phyloP scores from a whole-genome alignment of 352 stramenopile genomes.

The Globisporangium nunn region DNA sequence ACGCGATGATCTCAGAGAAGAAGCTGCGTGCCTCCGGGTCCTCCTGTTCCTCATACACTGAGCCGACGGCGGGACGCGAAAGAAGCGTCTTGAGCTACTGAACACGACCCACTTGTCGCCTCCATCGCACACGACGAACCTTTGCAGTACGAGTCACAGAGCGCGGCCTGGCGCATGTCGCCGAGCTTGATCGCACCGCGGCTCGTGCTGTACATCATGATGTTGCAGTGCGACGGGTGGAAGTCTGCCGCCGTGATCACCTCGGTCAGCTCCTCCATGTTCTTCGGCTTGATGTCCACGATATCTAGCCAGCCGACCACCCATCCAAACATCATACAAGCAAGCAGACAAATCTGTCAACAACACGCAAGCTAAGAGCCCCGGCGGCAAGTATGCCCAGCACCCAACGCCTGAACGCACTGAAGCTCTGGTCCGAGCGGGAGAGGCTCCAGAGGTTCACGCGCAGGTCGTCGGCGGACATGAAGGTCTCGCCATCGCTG shows the following conservation, averaged over 20 bases:
- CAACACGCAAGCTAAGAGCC: no score
- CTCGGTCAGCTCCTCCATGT: slow-evolving; percentile 96
- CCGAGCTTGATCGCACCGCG: slow-evolving; percentile 89
- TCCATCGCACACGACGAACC: slow-evolving; percentile 14
- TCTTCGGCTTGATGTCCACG: slow-evolving; percentile 94
- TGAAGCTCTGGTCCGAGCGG: slow-evolving; percentile 87
- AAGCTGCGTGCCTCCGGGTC: slow-evolving; percentile 85
- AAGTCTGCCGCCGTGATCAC: slow-evolving; percentile 94
- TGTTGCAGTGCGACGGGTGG: slow-evolving; percentile 90
- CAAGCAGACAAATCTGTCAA: neutral
- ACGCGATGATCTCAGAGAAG: slow-evolving; percentile 95
- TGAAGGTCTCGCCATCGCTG: slow-evolving; percentile 93
- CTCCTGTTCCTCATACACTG: slow-evolving; percentile 80
- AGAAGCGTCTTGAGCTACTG: no score
- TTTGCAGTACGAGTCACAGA: slow-evolving; percentile 84
- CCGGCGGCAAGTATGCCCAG: neutral
- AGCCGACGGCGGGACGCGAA: no score
- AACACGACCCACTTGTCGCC: neutral
- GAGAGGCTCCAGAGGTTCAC: slow-evolving; percentile 96
- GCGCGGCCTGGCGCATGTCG: slow-evolving; percentile 87
- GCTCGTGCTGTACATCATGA: slow-evolving; percentile 95
- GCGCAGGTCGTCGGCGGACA: slow-evolving; percentile 93
- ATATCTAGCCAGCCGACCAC: slow-evolving; percentile 58
- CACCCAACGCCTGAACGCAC: slow-evolving; percentile 25
- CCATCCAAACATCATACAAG: slow-evolving; percentile 1